Conservation (phyloP, 78 protist genomes). For the Monosiga brevicollis region DNA sequence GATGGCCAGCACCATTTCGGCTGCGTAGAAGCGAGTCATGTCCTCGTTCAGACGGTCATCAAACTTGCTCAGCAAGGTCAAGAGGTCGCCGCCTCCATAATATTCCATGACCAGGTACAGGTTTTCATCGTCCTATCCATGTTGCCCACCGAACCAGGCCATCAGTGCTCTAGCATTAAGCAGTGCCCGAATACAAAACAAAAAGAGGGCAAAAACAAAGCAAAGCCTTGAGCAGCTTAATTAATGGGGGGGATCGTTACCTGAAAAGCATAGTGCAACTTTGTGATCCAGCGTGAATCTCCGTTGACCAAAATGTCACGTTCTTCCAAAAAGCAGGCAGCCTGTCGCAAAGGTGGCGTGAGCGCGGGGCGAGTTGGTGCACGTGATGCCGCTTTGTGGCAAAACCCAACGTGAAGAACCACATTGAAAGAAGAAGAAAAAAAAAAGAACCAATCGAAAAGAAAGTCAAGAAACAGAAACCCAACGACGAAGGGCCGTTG, state of each 20-base stretch:
- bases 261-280: constrained; percentile 70
- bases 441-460: too few species aligned
- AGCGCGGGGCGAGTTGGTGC: too few species aligned
- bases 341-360: too few species aligned
- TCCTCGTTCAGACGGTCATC: constrained; percentile 30
- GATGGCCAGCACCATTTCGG: constrained; percentile 73
- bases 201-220: too few species aligned
- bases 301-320: constrained; percentile 53
- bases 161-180: too few species aligned
- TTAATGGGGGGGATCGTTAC: too few species aligned
- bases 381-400: neutral
- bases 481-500: neutral
- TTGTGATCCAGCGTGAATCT: constrained; percentile 46
- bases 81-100: constrained; percentile 29
- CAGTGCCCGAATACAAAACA: too few species aligned
- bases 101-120: constrained; percentile 45
- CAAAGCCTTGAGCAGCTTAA: too few species aligned
- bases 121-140: constrained; percentile 25
- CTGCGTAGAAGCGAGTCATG: constrained; percentile 65
- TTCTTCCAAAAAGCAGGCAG: constrained; percentile 49
- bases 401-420: constrained; percentile 21
- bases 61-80: constrained; percentile 3
- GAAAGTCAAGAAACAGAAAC: constrained; percentile 5
- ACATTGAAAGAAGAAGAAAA: constrained; percentile 51
- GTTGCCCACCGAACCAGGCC: neutral